Base-by-base conservation (phyloP, 768 basidiomycete species). In the Cantharellus anzutake region DNA sequence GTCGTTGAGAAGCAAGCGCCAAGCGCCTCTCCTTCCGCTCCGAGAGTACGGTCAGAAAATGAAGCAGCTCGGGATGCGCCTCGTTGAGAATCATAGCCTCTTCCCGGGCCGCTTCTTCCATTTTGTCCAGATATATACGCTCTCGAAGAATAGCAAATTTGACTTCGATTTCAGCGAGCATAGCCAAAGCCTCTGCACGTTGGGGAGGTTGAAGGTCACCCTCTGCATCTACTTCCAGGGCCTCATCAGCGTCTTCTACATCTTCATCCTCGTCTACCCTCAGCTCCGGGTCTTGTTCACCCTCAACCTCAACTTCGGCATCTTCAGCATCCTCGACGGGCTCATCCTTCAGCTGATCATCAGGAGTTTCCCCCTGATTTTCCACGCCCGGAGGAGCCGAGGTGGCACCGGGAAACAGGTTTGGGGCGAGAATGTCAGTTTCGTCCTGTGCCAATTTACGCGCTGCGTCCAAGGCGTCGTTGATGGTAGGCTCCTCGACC, bases 51-150 rank as follows among this genome's bases (percentile, higher is more conserved):
- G 77, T 77, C 60, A 91, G 84, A 0, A 97, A 73, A 67, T 91
- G 82, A 11, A 83, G 72, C 58, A 94, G 72, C 66, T 96, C 92
- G 0, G 93, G 93, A 65, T 97, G 94, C 0, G 79, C 78, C 91
- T 92, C 86, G 50, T 83, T 78, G 38, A 78, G 74, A 34, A 98
- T 76, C 65, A 92, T 73, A 11, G 78, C 72, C 67, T 97, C 91
- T 70, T 98, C 94, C 80, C 83, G 84, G 41, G 86, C 84, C 4
- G 94, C 73, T 3, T 80, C 81, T 44, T 91, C 86, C 89, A 97
- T 91, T 69, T 92, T 86, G 72, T 98, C 94, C 20, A 97, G 76
- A 69, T 93, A 97, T 14, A 97, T 75, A 56, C 81, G 75, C 68
- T 97, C 92, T 53, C 94, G 73, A 60, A 97, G 70, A 40, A 85